These are phyloP conservation scores for Mortierella sp. DNA, from an alignment of 371 early-diverging fungal genomes.

Conservation along the genomic window DNA sequence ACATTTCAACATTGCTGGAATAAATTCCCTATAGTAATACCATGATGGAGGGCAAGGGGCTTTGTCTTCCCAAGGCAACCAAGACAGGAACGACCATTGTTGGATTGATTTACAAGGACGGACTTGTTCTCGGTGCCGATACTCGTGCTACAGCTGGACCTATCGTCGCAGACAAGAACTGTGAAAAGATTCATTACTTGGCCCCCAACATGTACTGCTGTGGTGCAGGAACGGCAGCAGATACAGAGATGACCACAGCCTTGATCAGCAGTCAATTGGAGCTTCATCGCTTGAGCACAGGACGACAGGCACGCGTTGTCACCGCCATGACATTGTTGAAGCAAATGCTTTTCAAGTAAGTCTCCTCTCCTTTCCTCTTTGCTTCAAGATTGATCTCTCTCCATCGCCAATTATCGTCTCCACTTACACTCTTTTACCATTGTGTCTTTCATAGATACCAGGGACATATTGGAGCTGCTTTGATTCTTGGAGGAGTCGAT, in stretches of 20 bases:
- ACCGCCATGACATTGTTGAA: constrained; percentile 98
- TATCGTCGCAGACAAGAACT: constrained; percentile 99
- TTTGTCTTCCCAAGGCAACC: constrained; percentile 86
- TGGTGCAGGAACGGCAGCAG: constrained; percentile 99
- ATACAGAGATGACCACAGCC: constrained; percentile 97
- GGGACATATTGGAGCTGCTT: constrained; percentile 98
- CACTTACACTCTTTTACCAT: not conserved
- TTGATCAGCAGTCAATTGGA: constrained; percentile 95
- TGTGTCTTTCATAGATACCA: constrained; percentile 77
- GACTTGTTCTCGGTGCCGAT: constrained; percentile 99
- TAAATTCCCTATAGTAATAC: constrained; percentile 69
- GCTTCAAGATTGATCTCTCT: too few species aligned
- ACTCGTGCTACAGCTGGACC: constrained; percentile 99
- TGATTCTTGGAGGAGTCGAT: constrained; percentile 98
- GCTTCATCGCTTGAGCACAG: constrained; percentile 92
- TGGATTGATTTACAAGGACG: constrained; percentile 96
- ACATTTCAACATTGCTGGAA: not conserved
- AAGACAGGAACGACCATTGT: constrained; percentile 99
- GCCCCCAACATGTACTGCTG: constrained; percentile 99
- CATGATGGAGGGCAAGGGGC: constrained; percentile 82
- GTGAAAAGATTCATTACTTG: constrained; percentile 99
- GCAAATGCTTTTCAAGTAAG: constrained; percentile 94
- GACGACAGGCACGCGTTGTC: constrained; percentile 89
- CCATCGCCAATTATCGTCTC: not conserved
- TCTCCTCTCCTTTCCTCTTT: not conserved